Conservation (phyloP, 257 asterid species). For the Petunia axillaris region DNA sequence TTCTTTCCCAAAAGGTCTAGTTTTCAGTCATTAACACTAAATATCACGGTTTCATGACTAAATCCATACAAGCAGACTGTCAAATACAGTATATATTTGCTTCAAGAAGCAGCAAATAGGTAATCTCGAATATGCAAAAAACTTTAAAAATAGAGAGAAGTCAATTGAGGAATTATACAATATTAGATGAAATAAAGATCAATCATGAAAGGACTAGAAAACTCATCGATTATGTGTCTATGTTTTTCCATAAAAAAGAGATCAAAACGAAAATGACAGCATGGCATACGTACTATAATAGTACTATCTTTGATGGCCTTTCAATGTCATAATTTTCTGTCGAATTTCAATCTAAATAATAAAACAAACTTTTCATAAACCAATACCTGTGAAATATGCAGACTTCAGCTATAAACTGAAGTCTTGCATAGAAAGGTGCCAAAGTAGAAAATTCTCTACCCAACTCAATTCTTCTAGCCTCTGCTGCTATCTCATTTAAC, state of each 20-base stretch:
- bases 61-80: background rate
- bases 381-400: conserved; percentile 55
- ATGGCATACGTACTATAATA: background rate
- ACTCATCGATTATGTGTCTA: background rate
- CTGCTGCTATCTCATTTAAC: conserved; percentile 41
- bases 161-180: background rate
- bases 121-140: background rate
- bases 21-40: background rate
- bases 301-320: background rate
- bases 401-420: conserved; percentile 52
- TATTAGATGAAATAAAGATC: background rate
- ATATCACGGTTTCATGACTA: background rate
- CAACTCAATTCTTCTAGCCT: conserved; percentile 45
- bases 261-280: conserved; percentile 11
- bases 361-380: conserved; percentile 2
- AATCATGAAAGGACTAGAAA: background rate
- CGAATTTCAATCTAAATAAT: background rate
- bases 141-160: background rate
- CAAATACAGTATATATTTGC: conserved; percentile 1
- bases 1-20: conserved; percentile 11
- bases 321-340: background rate
- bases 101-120: conserved; percentile 1
- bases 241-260: conserved; percentile 7
- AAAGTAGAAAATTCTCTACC: conserved; percentile 50
- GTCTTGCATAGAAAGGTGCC: conserved; percentile 41